phyloP scores from a whole-genome alignment of 495 filamentous ascomycete genomes.

The Cladorrhinum samala region DNA sequence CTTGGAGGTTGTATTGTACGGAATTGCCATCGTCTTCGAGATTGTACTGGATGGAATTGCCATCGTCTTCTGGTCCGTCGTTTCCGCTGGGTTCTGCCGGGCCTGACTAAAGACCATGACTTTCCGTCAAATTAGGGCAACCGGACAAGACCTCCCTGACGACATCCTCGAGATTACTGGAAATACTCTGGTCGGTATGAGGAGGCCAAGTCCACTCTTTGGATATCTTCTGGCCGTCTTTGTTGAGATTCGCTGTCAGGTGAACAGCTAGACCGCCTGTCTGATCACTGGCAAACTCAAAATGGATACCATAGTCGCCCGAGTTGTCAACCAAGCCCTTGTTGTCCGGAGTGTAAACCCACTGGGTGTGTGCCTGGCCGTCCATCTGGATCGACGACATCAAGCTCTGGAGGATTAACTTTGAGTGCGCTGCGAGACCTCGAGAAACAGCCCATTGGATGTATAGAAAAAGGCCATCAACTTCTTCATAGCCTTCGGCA shows the following conservation, averaged over 20 bases:
- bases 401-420: neutral
- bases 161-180: neutral
- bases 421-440: constrained; percentile 18
- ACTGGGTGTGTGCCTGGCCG: neutral
- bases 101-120: too few species aligned
- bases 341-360: constrained; percentile 11
- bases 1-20: too few species aligned
- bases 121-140: neutral
- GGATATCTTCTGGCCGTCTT: neutral
- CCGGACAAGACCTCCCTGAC: neutral
- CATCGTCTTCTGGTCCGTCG: neutral
- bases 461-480: constrained; percentile 17
- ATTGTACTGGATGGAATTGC: too few species aligned
- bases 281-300: constrained; percentile 7
- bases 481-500: constrained; percentile 15
- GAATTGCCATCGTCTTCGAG: too few species aligned
- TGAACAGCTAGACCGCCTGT: constrained; percentile 7
- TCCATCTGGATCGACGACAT: neutral
- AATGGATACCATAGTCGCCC: constrained; percentile 14
- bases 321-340: constrained; percentile 19
- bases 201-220: neutral
- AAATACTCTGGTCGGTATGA: neutral
- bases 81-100: too few species aligned
- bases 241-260: constrained; percentile 6
- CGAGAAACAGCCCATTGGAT: constrained; percentile 20